Evolutionary conservation across 768 basidiomycete species (phyloP), one percentile per base, ranked within the genome.

Genomic region (Coprinellus micaceus): DNA sequence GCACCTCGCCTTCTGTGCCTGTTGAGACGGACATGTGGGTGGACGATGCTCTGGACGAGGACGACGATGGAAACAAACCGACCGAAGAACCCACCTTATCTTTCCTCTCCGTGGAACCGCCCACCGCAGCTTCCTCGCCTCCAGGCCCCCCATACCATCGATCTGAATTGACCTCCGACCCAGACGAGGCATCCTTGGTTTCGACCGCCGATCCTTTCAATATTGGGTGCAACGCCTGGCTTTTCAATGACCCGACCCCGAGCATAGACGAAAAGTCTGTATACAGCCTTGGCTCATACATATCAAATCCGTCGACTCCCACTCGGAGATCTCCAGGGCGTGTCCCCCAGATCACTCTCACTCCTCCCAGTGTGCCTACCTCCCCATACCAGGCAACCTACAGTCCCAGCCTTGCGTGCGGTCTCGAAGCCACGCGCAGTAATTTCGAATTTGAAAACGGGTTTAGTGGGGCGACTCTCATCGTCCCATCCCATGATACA

Each of bases 251-350:
- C 7, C 15, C 19, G 11, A 25, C 46, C 7, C 46, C 46, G 12
- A 13, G 12, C 10, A 25, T 17, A 17, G 54, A 55, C 26, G 54
- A 55, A 3, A 46, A 24, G 15, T 55, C 54, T 13, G 55, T 56
- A 10, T 55, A 55, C 36, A 55, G 54, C 36, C 3, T 47, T 6
- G 55, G 51, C 19, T 56, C 55, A 9, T 56, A 28, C n/a, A 15
- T 12, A 1, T 43, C 40, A 4, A 29, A 15, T 2, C 10, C 15
- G n/a, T 17, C 28, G 10, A 11, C 53, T 29, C 21, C 37, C 6
- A 11, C 13, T 53, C 40, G 36, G 17, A 9, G 17, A 37, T 15
- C 25, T 49, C 7, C 26, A 4, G 10, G 21, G 10, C 6, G 5
- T 24, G 52, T 53, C 15, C 53, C 53, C 22, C 40, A 45, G 17